A percentile compares a stretch with the other conserved stretches of the same genome.
Conservation (phyloP, 1,139 yeast genomes). For the Candida sanyaensis region DNA sequence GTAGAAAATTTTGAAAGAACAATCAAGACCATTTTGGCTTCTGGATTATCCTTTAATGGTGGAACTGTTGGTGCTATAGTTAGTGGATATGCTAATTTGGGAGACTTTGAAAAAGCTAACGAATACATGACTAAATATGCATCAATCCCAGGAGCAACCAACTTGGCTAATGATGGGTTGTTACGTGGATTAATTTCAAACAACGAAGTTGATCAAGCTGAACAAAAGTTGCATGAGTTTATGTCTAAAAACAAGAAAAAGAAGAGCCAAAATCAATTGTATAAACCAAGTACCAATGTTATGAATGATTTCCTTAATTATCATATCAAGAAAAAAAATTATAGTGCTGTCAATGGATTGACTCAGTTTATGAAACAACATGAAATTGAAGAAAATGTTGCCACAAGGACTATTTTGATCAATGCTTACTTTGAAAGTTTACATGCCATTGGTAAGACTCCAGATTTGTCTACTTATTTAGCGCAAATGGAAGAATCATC, state of each 20-base stretch:
- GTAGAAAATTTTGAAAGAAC: conserved; percentile 28
- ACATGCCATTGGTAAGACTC: conserved; percentile 44
- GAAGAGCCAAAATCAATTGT: conserved; percentile 22
- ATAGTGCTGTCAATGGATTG: conserved; percentile 41
- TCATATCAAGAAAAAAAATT: conserved; percentile 33
- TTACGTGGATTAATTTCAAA: conserved; percentile 37
- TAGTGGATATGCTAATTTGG: conserved; percentile 39
- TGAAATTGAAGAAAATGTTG: conserved; percentile 59
- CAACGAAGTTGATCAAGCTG: conserved; percentile 34
- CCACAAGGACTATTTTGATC: conserved; percentile 65
- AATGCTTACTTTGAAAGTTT: conserved; percentile 56
- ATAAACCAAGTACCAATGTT: conserved; percentile 33
- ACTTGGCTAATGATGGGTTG: conserved; percentile 36
- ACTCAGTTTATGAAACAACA: conserved; percentile 37
- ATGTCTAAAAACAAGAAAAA: conserved; percentile 3
- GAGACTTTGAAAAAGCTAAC: conserved; percentile 34
- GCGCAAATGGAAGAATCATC: conserved; percentile 45
- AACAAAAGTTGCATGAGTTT: conserved; percentile 30
- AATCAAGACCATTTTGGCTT: conserved; percentile 28
- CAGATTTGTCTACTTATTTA: conserved; percentile 44
- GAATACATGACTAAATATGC: conserved; percentile 24
- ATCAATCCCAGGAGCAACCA: conserved; percentile 23
- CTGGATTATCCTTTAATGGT: conserved; percentile 27
- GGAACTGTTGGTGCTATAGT: conserved; percentile 33
- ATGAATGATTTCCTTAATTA: conserved; percentile 40